These are phyloP conservation scores for Suhomyces chickasaworum DNA, from an alignment of 1,139 yeast species.

Conservation along the genomic window DNA sequence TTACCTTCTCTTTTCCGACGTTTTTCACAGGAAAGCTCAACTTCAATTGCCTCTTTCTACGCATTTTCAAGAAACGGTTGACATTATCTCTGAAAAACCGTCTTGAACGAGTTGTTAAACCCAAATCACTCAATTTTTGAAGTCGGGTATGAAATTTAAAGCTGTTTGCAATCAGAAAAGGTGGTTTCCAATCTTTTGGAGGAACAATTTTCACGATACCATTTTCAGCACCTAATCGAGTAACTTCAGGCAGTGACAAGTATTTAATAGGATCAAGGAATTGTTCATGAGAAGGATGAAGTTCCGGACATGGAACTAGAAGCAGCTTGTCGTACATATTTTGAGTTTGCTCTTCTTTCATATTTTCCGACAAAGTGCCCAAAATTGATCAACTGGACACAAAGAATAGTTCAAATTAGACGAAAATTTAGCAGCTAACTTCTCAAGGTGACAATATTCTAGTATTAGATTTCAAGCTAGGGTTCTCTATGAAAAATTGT, in stretches of 20 bases:
- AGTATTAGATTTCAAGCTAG: not conserved
- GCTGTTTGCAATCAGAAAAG: slow-evolving; percentile 52
- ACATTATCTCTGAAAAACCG: slow-evolving; percentile 61
- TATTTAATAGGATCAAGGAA: slow-evolving; percentile 64
- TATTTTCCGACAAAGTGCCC: slow-evolving; percentile 1
- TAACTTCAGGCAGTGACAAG: slow-evolving; percentile 52
- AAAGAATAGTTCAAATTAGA: not conserved
- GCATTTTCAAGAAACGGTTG: slow-evolving; percentile 56
- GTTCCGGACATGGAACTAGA: slow-evolving; percentile 53
- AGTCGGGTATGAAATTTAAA: slow-evolving; percentile 67
- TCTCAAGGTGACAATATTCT: not conserved
- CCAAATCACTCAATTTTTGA: slow-evolving; percentile 65
- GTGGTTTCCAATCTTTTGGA: slow-evolving; percentile 54
- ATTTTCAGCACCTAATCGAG: slow-evolving; percentile 54
- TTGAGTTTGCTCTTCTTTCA: not conserved
- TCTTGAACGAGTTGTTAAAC: slow-evolving; percentile 62
- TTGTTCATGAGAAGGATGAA: slow-evolving; percentile 56
- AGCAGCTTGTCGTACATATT: slow-evolving; percentile 29
- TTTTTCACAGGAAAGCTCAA: slow-evolving; percentile 25
- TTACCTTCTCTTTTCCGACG: slow-evolving; percentile 13
- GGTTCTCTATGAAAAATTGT: not conserved
- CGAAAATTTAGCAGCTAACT: not conserved
- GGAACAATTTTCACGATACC: slow-evolving; percentile 72
- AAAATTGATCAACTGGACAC: not conserved
- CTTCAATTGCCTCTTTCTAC: slow-evolving; percentile 32